These are phyloP conservation scores for Tylopilus sp. DNA, from an alignment of 1,284 basidiomycete species.

Conservation along the genomic window DNA sequence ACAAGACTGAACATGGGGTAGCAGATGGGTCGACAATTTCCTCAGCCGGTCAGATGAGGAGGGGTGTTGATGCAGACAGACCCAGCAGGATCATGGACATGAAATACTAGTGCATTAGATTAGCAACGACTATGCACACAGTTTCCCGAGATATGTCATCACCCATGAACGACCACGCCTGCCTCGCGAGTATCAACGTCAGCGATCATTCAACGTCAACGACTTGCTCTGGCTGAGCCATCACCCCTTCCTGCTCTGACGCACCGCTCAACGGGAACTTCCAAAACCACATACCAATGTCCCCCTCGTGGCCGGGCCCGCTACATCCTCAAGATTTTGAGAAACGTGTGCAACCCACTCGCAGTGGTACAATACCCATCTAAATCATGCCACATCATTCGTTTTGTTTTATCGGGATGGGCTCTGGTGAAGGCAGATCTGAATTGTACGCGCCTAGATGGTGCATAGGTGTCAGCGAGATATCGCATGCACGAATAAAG, in stretches of 20 bases:
- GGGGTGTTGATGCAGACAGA: too few relatives aligned
- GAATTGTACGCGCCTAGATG: slow-evolving; percentile 52
- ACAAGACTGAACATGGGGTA: too few relatives aligned
- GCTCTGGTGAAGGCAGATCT: slow-evolving; percentile 54
- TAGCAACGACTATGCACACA: too few relatives aligned
- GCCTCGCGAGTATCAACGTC: slow-evolving; percentile 71
- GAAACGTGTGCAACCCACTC: slow-evolving; percentile 79
- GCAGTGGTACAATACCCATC: slow-evolving; percentile 79
- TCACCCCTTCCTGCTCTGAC: slow-evolving; percentile 48
- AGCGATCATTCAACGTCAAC: slow-evolving; percentile 83
- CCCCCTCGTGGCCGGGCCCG: slow-evolving; percentile 56
- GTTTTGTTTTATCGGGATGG: slow-evolving; percentile 69
- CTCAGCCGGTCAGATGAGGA: too few relatives aligned
- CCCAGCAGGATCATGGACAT: too few relatives aligned
- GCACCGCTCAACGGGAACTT: slow-evolving; percentile 55
- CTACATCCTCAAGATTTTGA: slow-evolving; percentile 70
- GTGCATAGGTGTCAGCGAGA: not conserved
- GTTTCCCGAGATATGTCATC: too few relatives aligned
- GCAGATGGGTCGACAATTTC: too few relatives aligned
- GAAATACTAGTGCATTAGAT: too few relatives aligned
- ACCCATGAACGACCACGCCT: slow-evolving; percentile 17
- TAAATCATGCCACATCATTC: slow-evolving; percentile 73
- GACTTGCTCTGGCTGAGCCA: slow-evolving; percentile 52
- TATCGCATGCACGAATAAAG: too few relatives aligned
- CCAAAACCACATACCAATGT: slow-evolving; percentile 74